These are phyloP conservation scores for Aphanomyces astaci DNA, from an alignment of 352 stramenopile genomes.

Conservation along the genomic window DNA sequence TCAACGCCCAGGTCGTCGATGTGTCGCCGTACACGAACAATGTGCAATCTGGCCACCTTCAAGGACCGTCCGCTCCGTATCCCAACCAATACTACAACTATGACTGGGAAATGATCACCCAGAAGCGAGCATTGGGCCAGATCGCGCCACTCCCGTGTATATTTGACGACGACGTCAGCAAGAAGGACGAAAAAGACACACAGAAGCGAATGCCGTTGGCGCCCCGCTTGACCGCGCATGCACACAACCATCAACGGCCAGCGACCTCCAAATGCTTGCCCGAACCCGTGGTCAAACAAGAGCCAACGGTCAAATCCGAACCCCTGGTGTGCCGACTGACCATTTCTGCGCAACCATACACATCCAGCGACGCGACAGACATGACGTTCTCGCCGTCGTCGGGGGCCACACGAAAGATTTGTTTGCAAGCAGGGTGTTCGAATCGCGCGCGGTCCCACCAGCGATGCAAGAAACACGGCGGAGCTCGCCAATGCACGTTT, in stretches of 20 bases:
- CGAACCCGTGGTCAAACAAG: background rate
- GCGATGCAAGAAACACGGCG: conserved; percentile 85
- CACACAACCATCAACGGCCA: conserved; percentile 10
- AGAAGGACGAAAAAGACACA: background rate
- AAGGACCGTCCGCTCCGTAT: background rate
- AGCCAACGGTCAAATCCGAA: background rate
- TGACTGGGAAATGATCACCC: conserved; percentile 19
- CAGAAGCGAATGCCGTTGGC: conserved; percentile 19
- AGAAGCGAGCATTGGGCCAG: conserved; percentile 10
- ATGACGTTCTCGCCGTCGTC: background rate
- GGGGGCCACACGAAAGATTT: conserved; percentile 3
- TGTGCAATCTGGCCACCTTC: background rate
- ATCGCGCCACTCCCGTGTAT: background rate
- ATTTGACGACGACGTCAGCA: background rate
- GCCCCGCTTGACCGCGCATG: background rate
- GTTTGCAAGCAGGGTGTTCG: conserved; percentile 37
- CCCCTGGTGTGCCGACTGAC: background rate
- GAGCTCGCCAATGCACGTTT: conserved; percentile 76
- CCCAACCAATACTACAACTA: background rate
- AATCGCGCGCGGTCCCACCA: conserved; percentile 78
- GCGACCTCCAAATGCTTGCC: background rate
- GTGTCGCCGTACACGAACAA: background rate
- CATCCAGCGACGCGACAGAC: background rate
- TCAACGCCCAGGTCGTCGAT: conserved; percentile 5
- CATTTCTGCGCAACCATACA: conserved; percentile 3